Percentiles rank a stretch among this genome's conserved stretches.
These are phyloP conservation scores for Gracilaria caudata DNA, from an alignment of 23 red algal species.

Conservation along the genomic window DNA sequence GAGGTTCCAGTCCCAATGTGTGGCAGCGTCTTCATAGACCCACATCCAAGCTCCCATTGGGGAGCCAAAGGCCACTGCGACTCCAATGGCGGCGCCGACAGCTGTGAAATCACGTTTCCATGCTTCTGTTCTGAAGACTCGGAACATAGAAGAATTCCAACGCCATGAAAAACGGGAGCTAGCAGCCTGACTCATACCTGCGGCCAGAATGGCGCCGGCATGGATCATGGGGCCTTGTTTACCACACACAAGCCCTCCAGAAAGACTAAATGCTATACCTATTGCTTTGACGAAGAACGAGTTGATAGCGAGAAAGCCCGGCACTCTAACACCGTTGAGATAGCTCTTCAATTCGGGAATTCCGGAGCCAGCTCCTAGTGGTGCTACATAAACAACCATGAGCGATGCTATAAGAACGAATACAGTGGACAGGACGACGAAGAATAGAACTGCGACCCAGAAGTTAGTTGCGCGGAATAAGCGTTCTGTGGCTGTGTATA, in stretches of 20 bases:
- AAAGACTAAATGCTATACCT: slow-evolving; percentile 59
- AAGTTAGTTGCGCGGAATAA: slow-evolving; percentile 7
- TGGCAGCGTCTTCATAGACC: slow-evolving; percentile 80
- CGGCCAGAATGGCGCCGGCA: slow-evolving; percentile 73
- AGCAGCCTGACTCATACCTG: slow-evolving; percentile 76
- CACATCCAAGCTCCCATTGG: slow-evolving; percentile 89
- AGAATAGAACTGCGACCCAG: slow-evolving; percentile 40
- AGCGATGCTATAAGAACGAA: slow-evolving; percentile 37
- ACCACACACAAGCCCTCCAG: slow-evolving; percentile 73
- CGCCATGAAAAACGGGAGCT: slow-evolving; percentile 51
- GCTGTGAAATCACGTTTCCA: slow-evolving; percentile 86
- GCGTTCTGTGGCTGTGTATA: slow-evolving; percentile 34
- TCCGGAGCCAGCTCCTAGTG: slow-evolving; percentile 74
- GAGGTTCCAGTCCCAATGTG: slow-evolving; percentile 85
- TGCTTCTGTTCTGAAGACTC: slow-evolving; percentile 73
- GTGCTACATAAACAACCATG: slow-evolving; percentile 77
- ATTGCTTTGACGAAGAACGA: slow-evolving; percentile 83
- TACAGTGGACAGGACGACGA: slow-evolving; percentile 42
- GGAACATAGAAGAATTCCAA: slow-evolving; percentile 33
- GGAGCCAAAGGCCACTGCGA: slow-evolving; percentile 80
- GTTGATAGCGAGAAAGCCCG: slow-evolving; percentile 71
- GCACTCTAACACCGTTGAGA: slow-evolving; percentile 84
- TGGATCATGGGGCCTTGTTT: slow-evolving; percentile 84
- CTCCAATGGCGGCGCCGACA: slow-evolving; percentile 77
- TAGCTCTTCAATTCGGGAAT: slow-evolving; percentile 86